Evolutionary conservation across 768 basidiomycete genomes (phyloP), one percentile per base, ranked within the genome.

Genomic region (Agaricus sinodeliciosus): DNA sequence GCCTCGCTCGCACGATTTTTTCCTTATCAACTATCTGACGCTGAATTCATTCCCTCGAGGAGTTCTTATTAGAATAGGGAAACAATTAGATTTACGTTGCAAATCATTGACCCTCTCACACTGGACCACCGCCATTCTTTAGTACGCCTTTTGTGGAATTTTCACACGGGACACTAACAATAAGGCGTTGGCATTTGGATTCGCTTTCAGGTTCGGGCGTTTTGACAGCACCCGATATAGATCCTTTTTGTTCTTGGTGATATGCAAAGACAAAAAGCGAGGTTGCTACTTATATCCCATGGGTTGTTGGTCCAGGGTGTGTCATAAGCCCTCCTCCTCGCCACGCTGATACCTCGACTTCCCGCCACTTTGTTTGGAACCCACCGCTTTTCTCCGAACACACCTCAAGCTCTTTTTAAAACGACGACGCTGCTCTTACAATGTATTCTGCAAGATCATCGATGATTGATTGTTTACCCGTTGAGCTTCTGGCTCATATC

Each of bases 401-500:
- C 22, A 22, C 3, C 22, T 22, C 22, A 22, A 22, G 22, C 22
- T 22, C 22, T 22, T 22, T 22, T 22, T 22, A 22, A 3, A 2
- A 31, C 31, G 7, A 31, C 31, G 31, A 54, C 27, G 43, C 49
- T 57, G 52, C 54, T 52, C 22, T 45, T 31, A 11, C 31, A 31
- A 31, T 31, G 31, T 31, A 4, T 31, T 31, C 31, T 54, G 35
- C 62, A 62, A 43, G 45, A 31, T 11, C 59, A 9, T 61, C 67
- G 12, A 69, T 72, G 3, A 72, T 80, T 49, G 37, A 68, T 57
- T 63, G 56, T 19, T 74, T 84, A 22, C 82, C 83, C 7, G 72
- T 76, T 31, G 81, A 84, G 64, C 70, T 82, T 5, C 69, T 84
- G 26, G 74, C 81, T 0, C 72, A 78, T 48, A 76, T 85, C 54